Evolutionary conservation across 805 yeast species (phyloP).

Genomic region (Millerozyma acaciae): DNA sequence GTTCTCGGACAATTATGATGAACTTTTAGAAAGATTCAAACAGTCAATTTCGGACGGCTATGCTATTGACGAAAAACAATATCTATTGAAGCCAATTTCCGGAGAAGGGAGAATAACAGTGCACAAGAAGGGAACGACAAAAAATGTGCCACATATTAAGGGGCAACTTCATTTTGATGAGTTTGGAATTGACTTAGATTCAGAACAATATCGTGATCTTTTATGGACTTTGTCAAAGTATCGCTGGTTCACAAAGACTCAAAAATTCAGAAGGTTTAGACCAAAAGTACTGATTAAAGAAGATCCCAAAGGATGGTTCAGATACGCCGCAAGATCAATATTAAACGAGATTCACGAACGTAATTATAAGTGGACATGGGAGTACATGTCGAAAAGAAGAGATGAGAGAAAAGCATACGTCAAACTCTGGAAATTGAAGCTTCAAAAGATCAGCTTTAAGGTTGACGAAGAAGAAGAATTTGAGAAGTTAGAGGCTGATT

Average conservation of each 20-base stretch:
- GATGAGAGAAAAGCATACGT: slow-evolving; percentile 70
- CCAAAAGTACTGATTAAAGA: slow-evolving; percentile 57
- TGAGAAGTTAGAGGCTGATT: slow-evolving; percentile 50
- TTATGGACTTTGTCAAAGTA: slow-evolving; percentile 78
- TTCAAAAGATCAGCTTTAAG: slow-evolving; percentile 31
- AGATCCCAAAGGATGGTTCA: slow-evolving; percentile 77
- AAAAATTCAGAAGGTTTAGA: slow-evolving; percentile 65
- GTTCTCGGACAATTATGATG: slow-evolving; percentile 44
- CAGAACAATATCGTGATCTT: slow-evolving; percentile 78
- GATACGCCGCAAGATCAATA: slow-evolving; percentile 75
- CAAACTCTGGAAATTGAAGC: slow-evolving; percentile 58
- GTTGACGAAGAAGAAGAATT: slow-evolving; percentile 36
- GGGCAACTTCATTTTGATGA: slow-evolving; percentile 82
- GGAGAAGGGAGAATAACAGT: slow-evolving; percentile 82
- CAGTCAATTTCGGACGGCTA: slow-evolving; percentile 34
- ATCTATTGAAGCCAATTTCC: slow-evolving; percentile 77
- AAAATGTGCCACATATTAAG: slow-evolving; percentile 60
- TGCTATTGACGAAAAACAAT: slow-evolving; percentile 36
- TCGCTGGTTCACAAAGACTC: slow-evolving; percentile 73
- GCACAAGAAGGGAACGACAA: slow-evolving; percentile 75
- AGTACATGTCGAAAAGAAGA: slow-evolving; percentile 61
- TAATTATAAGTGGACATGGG: slow-evolving; percentile 88
- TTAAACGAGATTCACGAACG: slow-evolving; percentile 76
- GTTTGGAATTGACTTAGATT: slow-evolving; percentile 80
- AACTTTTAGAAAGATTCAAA: slow-evolving; percentile 47